Evolutionary conservation across 768 basidiomycete species (phyloP).

Genomic region (Amanita jacksonii): DNA sequence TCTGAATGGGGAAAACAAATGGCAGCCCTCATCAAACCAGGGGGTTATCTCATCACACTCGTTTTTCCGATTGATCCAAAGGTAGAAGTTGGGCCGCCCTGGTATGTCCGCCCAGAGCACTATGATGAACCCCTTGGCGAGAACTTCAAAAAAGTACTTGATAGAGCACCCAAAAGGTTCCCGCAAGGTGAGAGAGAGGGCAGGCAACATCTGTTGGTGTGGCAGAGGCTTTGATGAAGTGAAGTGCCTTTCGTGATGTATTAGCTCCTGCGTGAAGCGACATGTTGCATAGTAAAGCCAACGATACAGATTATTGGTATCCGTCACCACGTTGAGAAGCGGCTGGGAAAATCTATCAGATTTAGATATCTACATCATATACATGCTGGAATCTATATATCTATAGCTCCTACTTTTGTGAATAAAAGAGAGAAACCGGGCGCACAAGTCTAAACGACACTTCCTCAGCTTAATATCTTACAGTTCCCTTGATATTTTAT

Average conservation of each 20-base stretch:
- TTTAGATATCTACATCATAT: too few relatives aligned
- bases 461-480: too few relatives aligned
- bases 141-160: slow-evolving; percentile 44
- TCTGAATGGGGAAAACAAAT: slow-evolving; percentile 51
- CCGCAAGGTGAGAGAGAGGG: slow-evolving; percentile 28
- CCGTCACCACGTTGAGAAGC: too few relatives aligned
- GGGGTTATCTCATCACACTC: slow-evolving; percentile 53
- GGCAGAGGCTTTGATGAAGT: slow-evolving; percentile 28
- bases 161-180: slow-evolving; percentile 37
- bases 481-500: too few relatives aligned
- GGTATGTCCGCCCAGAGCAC: slow-evolving; percentile 45
- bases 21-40: slow-evolving; percentile 43
- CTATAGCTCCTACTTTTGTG: too few relatives aligned
- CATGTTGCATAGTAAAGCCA: too few relatives aligned
- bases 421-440: too few relatives aligned
- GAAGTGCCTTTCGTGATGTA: neutral
- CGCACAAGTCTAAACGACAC: too few relatives aligned
- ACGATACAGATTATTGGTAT: too few relatives aligned
- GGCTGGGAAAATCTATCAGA: too few relatives aligned
- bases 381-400: too few relatives aligned
- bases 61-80: slow-evolving; percentile 44
- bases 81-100: slow-evolving; percentile 49
- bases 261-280: too few relatives aligned
- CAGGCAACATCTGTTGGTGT: slow-evolving; percentile 44
- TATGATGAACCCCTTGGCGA: slow-evolving; percentile 41